Conservation (phyloP, 1,284 basidiomycete genomes). For the Tausonia pullulans region DNA sequence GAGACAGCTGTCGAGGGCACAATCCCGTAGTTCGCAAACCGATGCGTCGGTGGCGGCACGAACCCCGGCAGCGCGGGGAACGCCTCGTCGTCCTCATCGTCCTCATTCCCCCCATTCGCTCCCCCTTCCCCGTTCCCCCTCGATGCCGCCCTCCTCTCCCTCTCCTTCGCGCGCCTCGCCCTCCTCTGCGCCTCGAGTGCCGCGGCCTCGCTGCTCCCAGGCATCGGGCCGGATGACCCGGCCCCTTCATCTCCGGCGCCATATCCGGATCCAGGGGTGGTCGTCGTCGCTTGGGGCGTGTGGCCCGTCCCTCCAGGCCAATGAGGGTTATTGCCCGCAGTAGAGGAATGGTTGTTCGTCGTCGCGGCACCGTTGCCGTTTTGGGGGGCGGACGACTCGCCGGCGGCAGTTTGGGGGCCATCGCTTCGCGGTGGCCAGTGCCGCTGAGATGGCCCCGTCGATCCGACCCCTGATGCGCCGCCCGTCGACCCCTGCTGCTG, state of each 20-base stretch:
- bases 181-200: neutral
- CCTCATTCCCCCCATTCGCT: neutral
- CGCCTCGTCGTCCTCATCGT: slow-evolving; percentile 21
- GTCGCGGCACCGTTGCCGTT: too few relatives aligned
- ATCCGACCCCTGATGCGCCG: too few relatives aligned
- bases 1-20: slow-evolving; percentile 66
- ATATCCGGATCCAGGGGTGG: neutral
- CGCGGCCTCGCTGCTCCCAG: neutral
- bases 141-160: neutral
- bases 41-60: slow-evolving; percentile 59
- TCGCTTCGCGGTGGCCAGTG: too few relatives aligned
- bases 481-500: too few relatives aligned
- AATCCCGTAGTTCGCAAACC: slow-evolving; percentile 58
- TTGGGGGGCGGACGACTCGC: too few relatives aligned
- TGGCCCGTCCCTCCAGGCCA: neutral
- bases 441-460: too few relatives aligned
- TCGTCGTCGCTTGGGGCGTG: neutral
- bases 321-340: neutral
- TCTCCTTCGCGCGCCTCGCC: neutral
- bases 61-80: slow-evolving; percentile 82
- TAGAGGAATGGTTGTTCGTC: neutral
- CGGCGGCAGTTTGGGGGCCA: too few relatives aligned
- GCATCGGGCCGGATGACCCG: neutral
- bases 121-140: neutral
- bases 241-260: neutral